Evolutionary conservation across 1,139 yeast genomes (phyloP).

Genomic region (Magnusiomyces tetraspermus): DNA sequence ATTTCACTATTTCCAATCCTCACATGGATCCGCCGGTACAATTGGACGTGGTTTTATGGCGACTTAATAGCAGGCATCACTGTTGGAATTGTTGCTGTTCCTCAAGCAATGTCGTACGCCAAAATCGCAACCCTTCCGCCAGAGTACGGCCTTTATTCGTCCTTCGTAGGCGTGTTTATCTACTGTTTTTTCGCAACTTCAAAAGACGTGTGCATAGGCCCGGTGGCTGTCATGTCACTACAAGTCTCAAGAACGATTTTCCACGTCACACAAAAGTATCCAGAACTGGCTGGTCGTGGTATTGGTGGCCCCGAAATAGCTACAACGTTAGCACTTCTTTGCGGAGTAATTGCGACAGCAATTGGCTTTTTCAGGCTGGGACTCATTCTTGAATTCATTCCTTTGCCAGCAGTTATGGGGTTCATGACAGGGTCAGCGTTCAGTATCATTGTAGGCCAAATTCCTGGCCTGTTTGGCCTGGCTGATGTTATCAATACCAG

Average conservation of each 20-base stretch:
- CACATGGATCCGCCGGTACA: constrained; percentile 78
- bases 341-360: constrained; percentile 79
- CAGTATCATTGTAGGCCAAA: constrained; percentile 71
- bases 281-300: constrained; percentile 34
- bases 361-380: constrained; percentile 79
- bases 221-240: constrained; percentile 92
- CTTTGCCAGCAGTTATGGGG: constrained; percentile 88
- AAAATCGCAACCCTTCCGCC: constrained; percentile 72
- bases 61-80: constrained; percentile 89
- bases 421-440: constrained; percentile 94
- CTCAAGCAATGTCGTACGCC: constrained; percentile 95
- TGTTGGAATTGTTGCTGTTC: constrained; percentile 86
- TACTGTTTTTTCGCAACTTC: constrained; percentile 90
- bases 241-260: constrained; percentile 74
- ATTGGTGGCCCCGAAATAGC: constrained; percentile 50
- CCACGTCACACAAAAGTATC: constrained; percentile 47
- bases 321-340: constrained; percentile 63
- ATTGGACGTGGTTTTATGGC: constrained; percentile 64
- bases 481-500: constrained; percentile 57
- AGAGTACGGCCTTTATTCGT: constrained; percentile 82
- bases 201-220: constrained; percentile 92
- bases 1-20: constrained; percentile 67
- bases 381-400: constrained; percentile 78
- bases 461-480: constrained; percentile 80
- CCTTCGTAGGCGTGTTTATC: constrained; percentile 83